Evolutionary conservation across 306 rosid genomes (phyloP).

Genomic region (Astragalus glycyphyllos): DNA sequence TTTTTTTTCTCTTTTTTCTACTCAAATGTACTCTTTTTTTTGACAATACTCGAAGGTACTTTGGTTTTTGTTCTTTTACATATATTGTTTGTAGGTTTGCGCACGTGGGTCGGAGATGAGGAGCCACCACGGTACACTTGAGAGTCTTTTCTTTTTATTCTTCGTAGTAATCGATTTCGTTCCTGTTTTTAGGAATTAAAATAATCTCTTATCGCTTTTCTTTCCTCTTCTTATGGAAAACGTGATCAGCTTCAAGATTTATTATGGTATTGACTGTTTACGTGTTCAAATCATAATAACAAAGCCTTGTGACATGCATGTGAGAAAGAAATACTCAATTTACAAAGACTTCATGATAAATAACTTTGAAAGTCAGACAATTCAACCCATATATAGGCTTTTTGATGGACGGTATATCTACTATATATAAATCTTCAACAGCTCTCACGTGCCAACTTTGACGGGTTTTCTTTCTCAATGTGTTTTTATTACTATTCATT

Average conservation of each 20-base stretch:
- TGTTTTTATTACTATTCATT: no score
- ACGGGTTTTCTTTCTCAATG: no score
- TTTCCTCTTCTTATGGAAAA: background rate
- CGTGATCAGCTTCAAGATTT: constrained; percentile 11
- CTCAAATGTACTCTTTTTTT: no score
- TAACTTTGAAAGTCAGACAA: background rate
- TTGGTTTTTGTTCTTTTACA: background rate
- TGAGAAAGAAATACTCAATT: background rate
- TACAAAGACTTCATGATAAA: background rate
- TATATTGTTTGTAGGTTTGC: background rate
- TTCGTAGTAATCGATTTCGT: background rate
- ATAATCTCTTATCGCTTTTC: background rate
- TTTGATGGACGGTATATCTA: background rate
- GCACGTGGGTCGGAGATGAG: constrained; percentile 65
- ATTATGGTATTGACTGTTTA: background rate
- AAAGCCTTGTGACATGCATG: background rate
- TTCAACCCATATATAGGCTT: background rate
- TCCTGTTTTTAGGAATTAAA: background rate
- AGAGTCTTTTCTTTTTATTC: background rate
- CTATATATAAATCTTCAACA: no score
- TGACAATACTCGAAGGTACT: background rate
- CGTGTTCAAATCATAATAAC: background rate
- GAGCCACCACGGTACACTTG: constrained; percentile 50
- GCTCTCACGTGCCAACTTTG: no score
- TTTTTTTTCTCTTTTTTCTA: background rate